These are phyloP conservation scores for Tetrahymena borealis DNA, from an alignment of 73 alveolate genomes.

Conservation along the genomic window DNA sequence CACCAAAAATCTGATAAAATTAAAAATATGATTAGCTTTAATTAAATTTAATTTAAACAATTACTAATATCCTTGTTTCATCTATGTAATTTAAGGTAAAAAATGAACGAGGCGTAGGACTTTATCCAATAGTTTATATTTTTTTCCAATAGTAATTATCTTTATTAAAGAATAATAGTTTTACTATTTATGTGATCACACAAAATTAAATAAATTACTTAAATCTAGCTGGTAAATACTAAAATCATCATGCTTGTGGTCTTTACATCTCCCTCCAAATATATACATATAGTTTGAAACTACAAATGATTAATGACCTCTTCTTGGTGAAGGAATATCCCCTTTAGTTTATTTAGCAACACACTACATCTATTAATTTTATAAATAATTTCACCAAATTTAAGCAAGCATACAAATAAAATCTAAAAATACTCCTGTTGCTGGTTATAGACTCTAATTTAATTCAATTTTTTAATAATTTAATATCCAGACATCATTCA, in stretches of 20 bases:
- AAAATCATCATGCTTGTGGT: not conserved
- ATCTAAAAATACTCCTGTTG: not conserved
- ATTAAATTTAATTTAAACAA: not conserved
- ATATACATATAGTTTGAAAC: not conserved
- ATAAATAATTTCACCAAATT: not conserved
- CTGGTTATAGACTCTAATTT: not conserved
- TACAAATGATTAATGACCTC: not conserved
- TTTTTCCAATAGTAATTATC: not conserved
- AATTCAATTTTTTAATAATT: not conserved
- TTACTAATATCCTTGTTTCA: not conserved
- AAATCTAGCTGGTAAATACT: not conserved
- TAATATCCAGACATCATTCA: not conserved
- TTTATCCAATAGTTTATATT: not conserved
- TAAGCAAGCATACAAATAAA: not conserved
- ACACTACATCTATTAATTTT: not conserved
- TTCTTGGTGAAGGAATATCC: not conserved
- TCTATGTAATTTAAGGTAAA: not conserved
- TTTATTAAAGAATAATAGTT: not conserved
- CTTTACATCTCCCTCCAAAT: not conserved
- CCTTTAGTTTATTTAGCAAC: not conserved
- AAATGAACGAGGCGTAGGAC: conserved; percentile 1
- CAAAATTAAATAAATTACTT: not conserved
- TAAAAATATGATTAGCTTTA: not conserved
- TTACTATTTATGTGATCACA: not conserved
- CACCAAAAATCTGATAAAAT: not conserved